Conservation (phyloP, 345 rosid genomes). For the Trapa bicornis region DNA sequence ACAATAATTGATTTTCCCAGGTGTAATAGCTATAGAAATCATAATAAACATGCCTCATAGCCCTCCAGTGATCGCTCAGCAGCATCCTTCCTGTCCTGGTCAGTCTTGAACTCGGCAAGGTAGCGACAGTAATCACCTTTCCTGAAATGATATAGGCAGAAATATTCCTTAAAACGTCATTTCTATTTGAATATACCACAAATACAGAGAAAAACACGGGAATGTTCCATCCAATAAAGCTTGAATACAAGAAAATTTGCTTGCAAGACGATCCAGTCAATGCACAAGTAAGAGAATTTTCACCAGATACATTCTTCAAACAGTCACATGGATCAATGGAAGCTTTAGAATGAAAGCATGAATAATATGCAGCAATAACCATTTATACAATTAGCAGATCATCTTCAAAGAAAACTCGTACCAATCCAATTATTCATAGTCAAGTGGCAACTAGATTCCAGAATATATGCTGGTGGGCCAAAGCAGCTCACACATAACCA, state of each 20-base stretch:
- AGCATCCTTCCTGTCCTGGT: slow-evolving; percentile 15
- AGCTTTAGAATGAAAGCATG: neutral
- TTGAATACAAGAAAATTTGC: slow-evolving; percentile 7
- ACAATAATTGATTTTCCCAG: neutral
- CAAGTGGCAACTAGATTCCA: slow-evolving; percentile 4
- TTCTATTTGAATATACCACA: neutral
- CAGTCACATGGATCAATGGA: neutral
- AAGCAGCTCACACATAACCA: slow-evolving; percentile 2
- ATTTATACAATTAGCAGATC: slow-evolving; percentile 2
- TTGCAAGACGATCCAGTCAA: neutral
- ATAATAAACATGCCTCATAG: slow-evolving; percentile 52
- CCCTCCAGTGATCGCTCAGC: slow-evolving; percentile 24
- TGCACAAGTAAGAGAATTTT: neutral
- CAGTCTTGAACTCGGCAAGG: slow-evolving; percentile 18
- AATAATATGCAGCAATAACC: slow-evolving; percentile 1
- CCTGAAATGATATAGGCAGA: slow-evolving; percentile 3
- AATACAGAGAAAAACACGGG: neutral
- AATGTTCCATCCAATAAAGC: neutral
- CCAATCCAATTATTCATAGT: neutral
- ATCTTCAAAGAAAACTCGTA: neutral
- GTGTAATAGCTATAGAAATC: neutral
- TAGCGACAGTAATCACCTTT: slow-evolving; percentile 14
- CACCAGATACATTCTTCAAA: neutral
- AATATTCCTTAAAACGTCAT: neutral
- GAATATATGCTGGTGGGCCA: neutral